Conservation (phyloP, 768 basidiomycete genomes). For the Lactifluus hygrophoroides region DNA sequence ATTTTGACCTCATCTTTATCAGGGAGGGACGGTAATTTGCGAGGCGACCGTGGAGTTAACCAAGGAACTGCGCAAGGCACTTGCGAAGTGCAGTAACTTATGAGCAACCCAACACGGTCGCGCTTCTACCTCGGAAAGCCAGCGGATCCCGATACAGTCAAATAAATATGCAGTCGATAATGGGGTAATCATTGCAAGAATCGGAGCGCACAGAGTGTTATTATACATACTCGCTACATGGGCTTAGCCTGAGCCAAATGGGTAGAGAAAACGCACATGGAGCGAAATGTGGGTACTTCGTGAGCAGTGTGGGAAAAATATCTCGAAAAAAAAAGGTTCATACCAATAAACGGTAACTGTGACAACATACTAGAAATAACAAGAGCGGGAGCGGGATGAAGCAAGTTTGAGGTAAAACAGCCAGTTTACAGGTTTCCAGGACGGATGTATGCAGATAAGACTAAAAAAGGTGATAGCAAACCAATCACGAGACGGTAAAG, state of each 20-base stretch:
- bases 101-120: not conserved
- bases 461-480: not conserved
- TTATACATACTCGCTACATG: conserved; percentile 17
- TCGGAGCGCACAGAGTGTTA: not conserved
- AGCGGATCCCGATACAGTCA: not conserved
- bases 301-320: not conserved
- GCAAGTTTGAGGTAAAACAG: not conserved
- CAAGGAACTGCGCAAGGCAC: not conserved
- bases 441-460: conserved; percentile 12
- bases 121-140: not conserved
- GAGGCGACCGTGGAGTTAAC: not conserved
- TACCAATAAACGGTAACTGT: not conserved
- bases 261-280: conserved; percentile 1
- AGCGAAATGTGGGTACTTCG: conserved; percentile 1
- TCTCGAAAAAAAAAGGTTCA: not conserved
- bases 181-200: not conserved
- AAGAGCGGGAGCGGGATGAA: not conserved
- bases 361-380: not conserved
- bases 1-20: not conserved
- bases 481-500: conserved; percentile 30
- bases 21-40: not conserved
- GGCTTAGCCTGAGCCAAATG: conserved; percentile 3
- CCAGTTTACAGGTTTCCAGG: conserved; percentile 13
- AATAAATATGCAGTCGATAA: not conserved
- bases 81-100: not conserved